phyloP scores from a whole-genome alignment of 441 rosid genomes.

The Erodium trifolium region DNA sequence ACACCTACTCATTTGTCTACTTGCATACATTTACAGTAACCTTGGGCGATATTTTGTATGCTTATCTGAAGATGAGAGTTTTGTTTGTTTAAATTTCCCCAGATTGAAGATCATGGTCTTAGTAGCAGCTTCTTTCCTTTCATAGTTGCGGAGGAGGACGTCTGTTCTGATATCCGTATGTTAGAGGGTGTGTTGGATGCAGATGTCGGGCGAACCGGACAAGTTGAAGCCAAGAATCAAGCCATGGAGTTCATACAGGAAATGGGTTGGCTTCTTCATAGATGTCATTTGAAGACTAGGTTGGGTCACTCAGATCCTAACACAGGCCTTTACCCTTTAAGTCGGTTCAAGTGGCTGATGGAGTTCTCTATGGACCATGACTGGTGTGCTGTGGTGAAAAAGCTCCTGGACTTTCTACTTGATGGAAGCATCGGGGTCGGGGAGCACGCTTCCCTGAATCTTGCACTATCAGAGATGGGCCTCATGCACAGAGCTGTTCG shows the following conservation, averaged over 20 bases:
- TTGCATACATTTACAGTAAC: neutral
- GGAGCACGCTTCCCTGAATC: conserved; percentile 39
- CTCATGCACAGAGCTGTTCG: conserved; percentile 82
- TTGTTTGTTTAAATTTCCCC: conserved; percentile 26
- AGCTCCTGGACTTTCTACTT: conserved; percentile 53
- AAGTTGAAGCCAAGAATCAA: conserved; percentile 43
- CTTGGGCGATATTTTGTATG: neutral
- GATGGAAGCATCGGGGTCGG: conserved; percentile 50
- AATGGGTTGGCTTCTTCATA: conserved; percentile 89
- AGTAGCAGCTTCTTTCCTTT: conserved; percentile 87
- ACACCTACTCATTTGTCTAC: conserved; percentile 6
- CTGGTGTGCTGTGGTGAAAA: conserved; percentile 84
- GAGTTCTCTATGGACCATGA: conserved; percentile 87
- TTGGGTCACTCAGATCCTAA: conserved; percentile 50
- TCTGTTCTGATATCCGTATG: conserved; percentile 71
- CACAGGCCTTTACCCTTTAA: conserved; percentile 46
- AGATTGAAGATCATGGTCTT: conserved; percentile 77
- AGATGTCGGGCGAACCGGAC: conserved; percentile 25
- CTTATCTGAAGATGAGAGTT: conserved; percentile 15
- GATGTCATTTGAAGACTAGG: conserved; percentile 51
- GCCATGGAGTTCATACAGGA: conserved; percentile 83
- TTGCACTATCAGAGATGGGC: conserved; percentile 57
- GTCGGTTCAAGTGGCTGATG: conserved; percentile 70
- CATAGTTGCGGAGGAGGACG: conserved; percentile 67
- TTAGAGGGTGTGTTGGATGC: conserved; percentile 55